These are phyloP conservation scores for Darksidea phi DNA, from an alignment of 495 filamentous ascomycete genomes.

Conservation along the genomic window DNA sequence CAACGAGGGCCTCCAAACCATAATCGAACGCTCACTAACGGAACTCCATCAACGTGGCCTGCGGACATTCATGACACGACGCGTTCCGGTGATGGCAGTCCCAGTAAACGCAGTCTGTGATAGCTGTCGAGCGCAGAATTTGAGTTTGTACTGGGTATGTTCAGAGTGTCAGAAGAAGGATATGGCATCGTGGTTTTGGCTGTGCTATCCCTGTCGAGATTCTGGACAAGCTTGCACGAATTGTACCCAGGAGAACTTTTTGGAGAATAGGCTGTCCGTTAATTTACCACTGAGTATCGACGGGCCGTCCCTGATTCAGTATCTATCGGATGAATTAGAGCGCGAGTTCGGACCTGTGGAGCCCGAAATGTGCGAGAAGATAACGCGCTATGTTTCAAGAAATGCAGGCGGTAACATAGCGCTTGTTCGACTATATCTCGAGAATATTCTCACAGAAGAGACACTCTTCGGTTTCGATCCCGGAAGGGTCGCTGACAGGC, in stretches of 20 bases:
- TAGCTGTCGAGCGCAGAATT: background rate
- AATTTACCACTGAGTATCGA: too few species aligned
- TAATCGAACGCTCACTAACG: background rate
- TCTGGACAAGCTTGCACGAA: background rate
- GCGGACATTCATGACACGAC: background rate
- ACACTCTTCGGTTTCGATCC: background rate
- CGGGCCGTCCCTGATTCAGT: too few species aligned
- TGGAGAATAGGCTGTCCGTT: too few species aligned
- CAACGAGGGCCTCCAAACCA: background rate
- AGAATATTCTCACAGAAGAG: background rate
- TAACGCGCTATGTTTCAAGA: background rate
- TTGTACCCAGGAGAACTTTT: background rate
- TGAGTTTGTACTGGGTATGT: conserved; percentile 7
- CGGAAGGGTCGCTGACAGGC: conserved; percentile 3
- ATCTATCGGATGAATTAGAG: background rate
- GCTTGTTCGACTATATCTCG: background rate
- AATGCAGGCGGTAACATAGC: background rate
- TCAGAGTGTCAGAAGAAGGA: background rate
- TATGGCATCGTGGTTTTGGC: too few species aligned
- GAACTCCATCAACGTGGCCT: background rate
- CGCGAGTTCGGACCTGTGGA: background rate
- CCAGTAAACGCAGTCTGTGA: background rate
- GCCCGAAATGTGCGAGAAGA: background rate
- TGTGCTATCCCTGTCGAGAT: background rate
- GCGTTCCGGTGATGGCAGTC: background rate